A percentile compares a stretch with the other conserved stretches of the same genome.
Conservation (phyloP, 176 grass and related monocot species). For the Stipa capillata region DNA sequence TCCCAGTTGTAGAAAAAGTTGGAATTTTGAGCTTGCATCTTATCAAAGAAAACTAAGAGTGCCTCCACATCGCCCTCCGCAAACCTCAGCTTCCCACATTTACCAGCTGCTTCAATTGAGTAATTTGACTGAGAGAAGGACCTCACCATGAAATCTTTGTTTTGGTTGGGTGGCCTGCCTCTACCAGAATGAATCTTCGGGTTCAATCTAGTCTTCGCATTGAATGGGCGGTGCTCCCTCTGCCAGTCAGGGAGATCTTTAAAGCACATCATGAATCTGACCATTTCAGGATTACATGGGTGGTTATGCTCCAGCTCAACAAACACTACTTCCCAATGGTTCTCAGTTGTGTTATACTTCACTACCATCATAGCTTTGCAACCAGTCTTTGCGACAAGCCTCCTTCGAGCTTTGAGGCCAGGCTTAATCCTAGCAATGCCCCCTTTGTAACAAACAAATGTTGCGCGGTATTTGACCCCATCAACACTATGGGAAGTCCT, state of each 20-base stretch:
- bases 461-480: conserved; percentile 71
- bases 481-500: conserved; percentile 69
- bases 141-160: conserved; percentile 60
- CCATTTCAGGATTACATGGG: conserved; percentile 87
- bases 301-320: conserved; percentile 85
- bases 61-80: conserved; percentile 70
- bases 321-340: conserved; percentile 77
- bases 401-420: conserved; percentile 71
- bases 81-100: conserved; percentile 55
- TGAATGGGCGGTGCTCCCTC: conserved; percentile 65
- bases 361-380: conserved; percentile 92
- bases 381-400: conserved; percentile 74
- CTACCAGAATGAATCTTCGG: conserved; percentile 69
- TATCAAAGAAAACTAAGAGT: conserved; percentile 70
- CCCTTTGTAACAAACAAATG: conserved; percentile 85
- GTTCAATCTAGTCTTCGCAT: conserved; percentile 67
- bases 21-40: conserved; percentile 70
- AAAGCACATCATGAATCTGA: conserved; percentile 94
- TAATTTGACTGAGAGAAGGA: conserved; percentile 52
- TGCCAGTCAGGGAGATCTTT: conserved; percentile 62
- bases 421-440: conserved; percentile 84
- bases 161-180: conserved; percentile 71
- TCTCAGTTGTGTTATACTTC: conserved; percentile 53
- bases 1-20: conserved; percentile 85
- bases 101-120: conserved; percentile 45